Evolutionary conservation across 2,329 filamentous ascomycete genomes (phyloP).

Genomic region (Fusarium sp.): DNA sequence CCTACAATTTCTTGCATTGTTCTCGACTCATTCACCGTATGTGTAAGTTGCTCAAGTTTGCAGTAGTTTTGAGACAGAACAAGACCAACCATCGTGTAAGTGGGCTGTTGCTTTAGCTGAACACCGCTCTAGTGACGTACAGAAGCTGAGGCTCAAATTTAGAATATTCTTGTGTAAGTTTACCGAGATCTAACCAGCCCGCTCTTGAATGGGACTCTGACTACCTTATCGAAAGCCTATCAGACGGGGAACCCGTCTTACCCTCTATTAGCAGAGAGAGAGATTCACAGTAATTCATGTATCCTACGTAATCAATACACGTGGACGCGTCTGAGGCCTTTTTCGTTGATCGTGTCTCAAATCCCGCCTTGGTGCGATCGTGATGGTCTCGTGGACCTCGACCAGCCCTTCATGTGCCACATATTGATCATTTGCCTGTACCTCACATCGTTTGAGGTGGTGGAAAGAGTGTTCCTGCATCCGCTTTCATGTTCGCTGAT

Average conservation of each 20-base stretch:
- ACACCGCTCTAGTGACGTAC: constrained; percentile 7
- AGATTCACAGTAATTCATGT: background rate
- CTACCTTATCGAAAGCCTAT: background rate
- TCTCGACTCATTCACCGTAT: background rate
- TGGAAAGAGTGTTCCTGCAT: constrained; percentile 5
- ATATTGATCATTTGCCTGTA: constrained; percentile 27
- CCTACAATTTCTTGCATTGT: no score
- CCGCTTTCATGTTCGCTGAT: background rate
- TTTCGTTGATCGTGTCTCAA: constrained; percentile 27
- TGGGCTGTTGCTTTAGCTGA: background rate
- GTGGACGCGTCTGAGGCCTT: constrained; percentile 20
- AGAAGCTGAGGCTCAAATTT: background rate
- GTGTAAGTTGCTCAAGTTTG: background rate
- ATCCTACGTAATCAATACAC: constrained; percentile 20
- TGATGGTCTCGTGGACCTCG: constrained; percentile 34
- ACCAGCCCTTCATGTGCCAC: constrained; percentile 32
- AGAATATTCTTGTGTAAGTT: background rate
- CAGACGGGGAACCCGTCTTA: background rate
- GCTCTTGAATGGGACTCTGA: background rate
- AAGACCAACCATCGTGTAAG: background rate
- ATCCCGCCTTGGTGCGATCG: constrained; percentile 20
- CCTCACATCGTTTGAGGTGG: background rate
- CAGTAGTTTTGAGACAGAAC: background rate
- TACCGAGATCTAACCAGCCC: background rate
- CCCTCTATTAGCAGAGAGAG: background rate